Evolutionary conservation across 805 yeast species (phyloP).

Genomic region (Saturnispora zaruensis): DNA sequence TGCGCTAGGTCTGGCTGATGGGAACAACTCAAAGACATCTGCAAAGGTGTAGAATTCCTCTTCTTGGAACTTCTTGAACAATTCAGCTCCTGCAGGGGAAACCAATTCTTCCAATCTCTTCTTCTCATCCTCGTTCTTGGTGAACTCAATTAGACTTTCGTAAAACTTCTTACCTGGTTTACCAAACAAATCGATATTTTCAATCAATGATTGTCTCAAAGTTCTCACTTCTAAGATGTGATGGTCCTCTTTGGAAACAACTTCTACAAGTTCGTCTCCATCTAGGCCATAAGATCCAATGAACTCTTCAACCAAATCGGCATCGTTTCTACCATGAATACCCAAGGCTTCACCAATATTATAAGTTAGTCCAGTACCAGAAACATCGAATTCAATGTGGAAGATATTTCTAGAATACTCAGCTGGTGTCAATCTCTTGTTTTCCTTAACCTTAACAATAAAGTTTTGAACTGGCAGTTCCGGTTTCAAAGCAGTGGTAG

Average conservation of each 20-base stretch:
- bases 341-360: conserved; percentile 97
- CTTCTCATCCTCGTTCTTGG: conserved; percentile 61
- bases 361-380: conserved; percentile 85
- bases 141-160: conserved; percentile 68
- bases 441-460: conserved; percentile 82
- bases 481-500: conserved; percentile 63
- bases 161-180: conserved; percentile 94
- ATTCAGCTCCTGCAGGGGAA: conserved; percentile 74
- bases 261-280: conserved; percentile 58
- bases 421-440: conserved; percentile 81
- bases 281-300: conserved; percentile 63
- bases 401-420: conserved; percentile 91
- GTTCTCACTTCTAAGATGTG: conserved; percentile 63
- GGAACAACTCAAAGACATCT: conserved; percentile 72
- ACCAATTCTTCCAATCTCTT: conserved; percentile 53
- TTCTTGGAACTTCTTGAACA: conserved; percentile 77
- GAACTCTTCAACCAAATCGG: conserved; percentile 57
- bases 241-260: conserved; percentile 59
- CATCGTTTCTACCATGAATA: conserved; percentile 80
- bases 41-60: conserved; percentile 73
- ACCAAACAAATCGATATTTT: conserved; percentile 82
- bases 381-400: conserved; percentile 88
- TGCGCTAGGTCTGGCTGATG: conserved; percentile 71
- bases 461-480: conserved; percentile 80
- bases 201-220: conserved; percentile 69